Base-by-base conservation (phyloP, 495 filamentous ascomycete species). In the Hypoxylon crocopeplum region DNA sequence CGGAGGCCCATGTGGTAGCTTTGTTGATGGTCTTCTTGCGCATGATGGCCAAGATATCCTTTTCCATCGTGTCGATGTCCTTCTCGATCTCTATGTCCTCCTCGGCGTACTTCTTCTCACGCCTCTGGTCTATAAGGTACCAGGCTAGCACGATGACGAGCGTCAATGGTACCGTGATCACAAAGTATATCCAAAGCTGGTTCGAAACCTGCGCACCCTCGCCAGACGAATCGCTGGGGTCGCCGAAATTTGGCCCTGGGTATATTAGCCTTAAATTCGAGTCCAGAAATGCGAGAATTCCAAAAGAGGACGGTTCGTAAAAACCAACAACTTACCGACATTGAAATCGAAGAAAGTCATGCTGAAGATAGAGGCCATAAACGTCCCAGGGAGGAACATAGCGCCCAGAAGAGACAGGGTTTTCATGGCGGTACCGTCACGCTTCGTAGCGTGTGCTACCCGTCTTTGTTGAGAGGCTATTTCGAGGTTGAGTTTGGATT, bases 291-390 rank as follows among this genome's bases (percentile, higher is more conserved):
- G 7, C n/a, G 25, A 25, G 17, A 25, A 16, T 22, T 2, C 1
- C 20, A 15, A 10, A 29, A 29, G 32, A 38, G 24, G 15, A 34
- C 13, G 13, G 6, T 15, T 5, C 15, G 10, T 25, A 19, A 54
- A 33, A 47, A 20, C 17, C 1, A 27, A 38, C 15, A 17, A 66
- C 71, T 57, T 58, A 73, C 69, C 53, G 20, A 65, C 47, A 30
- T 76, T 68, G 47, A 82, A 84, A 61, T 83, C 74, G 68, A 84
- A 84, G 50, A 84, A 84, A 5, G 81, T 78, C 78, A 82, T 84
- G 68, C 72, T 74, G 60, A 84, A 83, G 34, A 84, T 60, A 3
- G 80, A 81, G 19, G 80, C 78, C 24, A 84, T 71, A 52, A 75
- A 79, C 1, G 81, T 82, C 8, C 79, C 80, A 1, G 82, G 82